A percentile compares a stretch with the other conserved stretches of the same genome.
Evolutionary conservation across 2,329 filamentous ascomycete species (phyloP).

Genomic region (Corynespora cassiicola): DNA sequence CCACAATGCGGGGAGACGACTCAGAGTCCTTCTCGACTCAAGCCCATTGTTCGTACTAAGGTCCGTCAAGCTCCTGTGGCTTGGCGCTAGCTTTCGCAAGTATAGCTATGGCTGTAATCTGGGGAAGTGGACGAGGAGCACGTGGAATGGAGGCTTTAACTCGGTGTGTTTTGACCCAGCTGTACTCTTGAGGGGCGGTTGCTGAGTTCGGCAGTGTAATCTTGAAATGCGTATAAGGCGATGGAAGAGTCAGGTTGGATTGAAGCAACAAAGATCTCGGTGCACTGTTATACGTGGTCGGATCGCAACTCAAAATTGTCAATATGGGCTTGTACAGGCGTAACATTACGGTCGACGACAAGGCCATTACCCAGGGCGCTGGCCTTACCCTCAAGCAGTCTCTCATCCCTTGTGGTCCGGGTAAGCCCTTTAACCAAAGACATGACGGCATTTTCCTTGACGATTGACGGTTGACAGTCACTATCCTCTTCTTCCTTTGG

Average conservation of each 20-base stretch:
- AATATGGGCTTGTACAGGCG: conserved; percentile 15
- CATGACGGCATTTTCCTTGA: no score
- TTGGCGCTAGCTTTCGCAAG: conserved; percentile 2
- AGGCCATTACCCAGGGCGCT: conserved; percentile 19
- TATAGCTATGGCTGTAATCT: background rate
- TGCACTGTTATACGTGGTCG: background rate
- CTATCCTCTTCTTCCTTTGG: conserved; percentile 83
- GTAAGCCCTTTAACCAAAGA: conserved; percentile 5
- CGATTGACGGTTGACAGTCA: conserved; percentile 57
- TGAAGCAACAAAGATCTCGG: background rate
- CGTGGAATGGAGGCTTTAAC: no score
- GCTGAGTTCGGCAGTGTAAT: no score
- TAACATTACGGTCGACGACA: conserved; percentile 18
- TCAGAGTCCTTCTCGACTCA: background rate
- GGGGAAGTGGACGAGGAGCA: no score
- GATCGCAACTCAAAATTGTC: background rate
- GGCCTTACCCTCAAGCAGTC: conserved; percentile 20
- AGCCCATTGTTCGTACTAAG: background rate
- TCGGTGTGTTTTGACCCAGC: no score
- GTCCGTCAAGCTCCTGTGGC: conserved; percentile 1
- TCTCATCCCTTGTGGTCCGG: conserved; percentile 16
- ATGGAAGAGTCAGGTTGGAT: background rate
- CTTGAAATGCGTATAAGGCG: no score
- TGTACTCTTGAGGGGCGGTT: no score
- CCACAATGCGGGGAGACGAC: conserved; percentile 1